phyloP scores from a whole-genome alignment of 306 rosid genomes.

The Glycine latifolia region DNA sequence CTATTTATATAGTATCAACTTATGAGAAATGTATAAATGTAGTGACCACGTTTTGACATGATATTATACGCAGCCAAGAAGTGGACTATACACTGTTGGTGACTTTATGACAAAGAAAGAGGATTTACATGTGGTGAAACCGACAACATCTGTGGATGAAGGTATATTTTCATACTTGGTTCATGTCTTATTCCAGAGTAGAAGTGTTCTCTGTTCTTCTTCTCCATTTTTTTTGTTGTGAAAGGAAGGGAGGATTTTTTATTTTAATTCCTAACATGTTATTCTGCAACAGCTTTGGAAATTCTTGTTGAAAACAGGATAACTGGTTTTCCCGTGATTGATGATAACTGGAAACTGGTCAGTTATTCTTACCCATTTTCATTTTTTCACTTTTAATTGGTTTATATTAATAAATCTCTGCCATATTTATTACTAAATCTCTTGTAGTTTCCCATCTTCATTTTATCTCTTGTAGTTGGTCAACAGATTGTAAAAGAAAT shows the following conservation, averaged over 20 bases:
- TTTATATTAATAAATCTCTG: not conserved
- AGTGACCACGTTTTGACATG: slow-evolving; percentile 34
- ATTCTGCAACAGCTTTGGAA: slow-evolving; percentile 80
- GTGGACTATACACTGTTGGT: slow-evolving; percentile 81
- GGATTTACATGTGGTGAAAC: slow-evolving; percentile 79
- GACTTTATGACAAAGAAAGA: slow-evolving; percentile 89
- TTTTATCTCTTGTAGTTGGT: slow-evolving; percentile 36
- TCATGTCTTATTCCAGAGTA: not conserved
- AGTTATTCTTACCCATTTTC: slow-evolving; percentile 43
- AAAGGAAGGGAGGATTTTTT: not conserved
- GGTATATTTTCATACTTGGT: slow-evolving; percentile 54
- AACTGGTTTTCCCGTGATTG: slow-evolving; percentile 96
- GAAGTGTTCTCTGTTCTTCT: not conserved
- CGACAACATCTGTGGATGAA: slow-evolving; percentile 91
- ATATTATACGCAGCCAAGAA: slow-evolving; percentile 62
- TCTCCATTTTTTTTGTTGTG: not conserved
- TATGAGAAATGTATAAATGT: slow-evolving; percentile 9
- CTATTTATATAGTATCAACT: not conserved
- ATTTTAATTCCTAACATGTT: slow-evolving; percentile 48
- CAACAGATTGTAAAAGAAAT: slow-evolving; percentile 8
- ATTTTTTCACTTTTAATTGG: not conserved
- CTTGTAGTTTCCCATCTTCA: not conserved
- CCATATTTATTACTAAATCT: not conserved
- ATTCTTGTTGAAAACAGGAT: slow-evolving; percentile 87
- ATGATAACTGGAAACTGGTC: slow-evolving; percentile 91